Evolutionary conservation across 163 green algal genomes (phyloP), one percentile per base, ranked within the genome.

Genomic region (Scenedesmus sp.): DNA sequence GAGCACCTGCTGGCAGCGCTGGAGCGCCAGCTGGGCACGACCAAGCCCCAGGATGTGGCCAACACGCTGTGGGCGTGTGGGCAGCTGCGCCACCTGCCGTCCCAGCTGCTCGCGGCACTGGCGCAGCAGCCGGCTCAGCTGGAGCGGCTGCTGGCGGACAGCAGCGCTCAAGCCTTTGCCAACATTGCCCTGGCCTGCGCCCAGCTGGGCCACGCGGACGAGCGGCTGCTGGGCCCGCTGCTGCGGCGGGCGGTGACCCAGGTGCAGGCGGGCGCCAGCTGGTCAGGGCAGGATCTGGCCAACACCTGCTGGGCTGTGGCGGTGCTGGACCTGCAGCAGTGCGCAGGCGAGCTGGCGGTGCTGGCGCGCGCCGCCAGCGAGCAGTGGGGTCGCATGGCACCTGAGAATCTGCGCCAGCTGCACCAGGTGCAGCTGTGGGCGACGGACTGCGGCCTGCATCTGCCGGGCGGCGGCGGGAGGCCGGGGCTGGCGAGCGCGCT

Each of bases 401-500:
- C 39, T 26, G n/a, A 57, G 29, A 36, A 39, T 36, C 20, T 39
- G 1, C 2, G 3, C 3, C 62, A 70, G 62, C 62, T 70, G 36
- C 39, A 57, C 22, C 62, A 70, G 62, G 62, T 70, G 62, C 62
- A 56, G 22, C 62, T 53, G n/a, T 70, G 62, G 62, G 34, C 54
- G 62, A n/a, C 36, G 62, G 62, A 70, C 18, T 10, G 39, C 4
- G 34, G 54, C 34, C 39, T 39, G 20, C n/a, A n/a, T n/a, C n/a
- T n/a, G n/a, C n/a, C n/a, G n/a, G n/a, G n/a, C n/a, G 39, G 26
- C 7, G 60, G 31, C 5, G 60, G 60, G 26, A 67, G 11, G 15
- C n/a, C n/a, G n/a, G 60, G 60, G 33, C 34, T 69, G 60, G 34
- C 34, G 31, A 34, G 17, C 3, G 60, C 36, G 3, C 62, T 70